Base-by-base conservation (phyloP, 345 rosid genomes). In the Clarkia xantiana region DNA sequence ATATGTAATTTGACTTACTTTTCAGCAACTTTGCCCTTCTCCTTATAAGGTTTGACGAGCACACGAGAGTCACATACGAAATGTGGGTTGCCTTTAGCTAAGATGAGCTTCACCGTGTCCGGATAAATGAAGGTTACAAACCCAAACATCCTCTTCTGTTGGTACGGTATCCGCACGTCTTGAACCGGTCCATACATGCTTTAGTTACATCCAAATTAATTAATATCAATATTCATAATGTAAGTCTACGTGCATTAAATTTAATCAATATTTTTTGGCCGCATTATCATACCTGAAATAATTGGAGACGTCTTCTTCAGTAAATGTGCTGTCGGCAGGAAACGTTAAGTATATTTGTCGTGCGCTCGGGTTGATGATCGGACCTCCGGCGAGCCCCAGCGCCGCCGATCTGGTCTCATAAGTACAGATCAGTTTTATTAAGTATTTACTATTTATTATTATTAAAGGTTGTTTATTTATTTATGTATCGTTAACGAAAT, bases 331-430 rank as follows among this genome's bases (percentile, higher is more conserved):
- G 17, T 84, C 82, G 47, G 89, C 86, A 46, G 89, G 94, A 75
- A 84, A 81, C 22, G 94, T 84, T 64, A 84, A 59, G 56, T 84
- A 84, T 69, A 84, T 84, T 70, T 81, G 90, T 57, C 90, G 73
- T 1, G 91, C 76, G 38, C 74, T 79, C 3, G 89, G 77, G 60
- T 73, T 78, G 42, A 59, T 51, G 46, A 51, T 54, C 44, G 36
- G 36, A 29, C 36, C 36, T 29, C 69, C 84, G 45, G 62, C 70
- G 60, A 76, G 57, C 29, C 76, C 79, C 5, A 49, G 13, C 11
- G 53, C 25, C 11, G 41, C 53, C 53, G 53, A 49, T 41, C 53
- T 49, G 18, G 36, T 3, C 36, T 29, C 36, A 29, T 7, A 7
- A 29, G 36, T 7, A 29, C 6, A 29, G 1, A 29, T 29, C 36